Percentiles rank a stretch among this genome's conserved stretches.
Evolutionary conservation across 1,284 basidiomycete species (phyloP).

Genomic region (Trichosporon inkin): DNA sequence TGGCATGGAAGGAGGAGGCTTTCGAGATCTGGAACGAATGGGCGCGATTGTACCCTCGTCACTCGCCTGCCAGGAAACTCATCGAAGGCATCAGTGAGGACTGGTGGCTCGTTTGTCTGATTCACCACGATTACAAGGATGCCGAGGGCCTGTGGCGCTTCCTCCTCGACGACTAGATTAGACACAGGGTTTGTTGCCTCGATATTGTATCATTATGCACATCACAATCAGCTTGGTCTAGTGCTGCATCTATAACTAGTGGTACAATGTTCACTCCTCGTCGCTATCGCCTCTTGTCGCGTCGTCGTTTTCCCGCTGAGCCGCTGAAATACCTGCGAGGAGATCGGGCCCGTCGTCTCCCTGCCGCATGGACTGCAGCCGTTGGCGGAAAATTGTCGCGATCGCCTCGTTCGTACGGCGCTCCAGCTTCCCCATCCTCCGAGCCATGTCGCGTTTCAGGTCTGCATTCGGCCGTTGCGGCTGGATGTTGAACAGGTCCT

Average conservation of each 20-base stretch:
- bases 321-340: constrained; percentile 47
- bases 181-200: not conserved
- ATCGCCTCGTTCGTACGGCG: constrained; percentile 86
- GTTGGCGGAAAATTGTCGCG: constrained; percentile 69
- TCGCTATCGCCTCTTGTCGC: constrained; percentile 27
- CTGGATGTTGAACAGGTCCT: constrained; percentile 96
- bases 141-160: constrained; percentile 79
- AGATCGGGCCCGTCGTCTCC: constrained; percentile 42
- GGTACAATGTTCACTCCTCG: constrained; percentile 24
- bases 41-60: constrained; percentile 78
- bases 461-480: constrained; percentile 97
- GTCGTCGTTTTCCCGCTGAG: constrained; percentile 40
- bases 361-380: constrained; percentile 45
- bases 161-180: constrained; percentile 53
- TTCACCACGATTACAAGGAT: constrained; percentile 91
- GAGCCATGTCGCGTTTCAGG: constrained; percentile 87
- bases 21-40: constrained; percentile 96
- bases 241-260: constrained; percentile 2
- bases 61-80: constrained; percentile 66
- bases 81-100: constrained; percentile 67
- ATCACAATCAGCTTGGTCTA: not conserved
- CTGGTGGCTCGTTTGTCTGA: constrained; percentile 87
- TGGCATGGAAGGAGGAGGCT: constrained; percentile 98
- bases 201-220: constrained; percentile 7
- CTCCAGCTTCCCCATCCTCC: constrained; percentile 82